Percentiles rank a stretch among this genome's conserved stretches.
These are phyloP conservation scores for Artomyces pyxidatus DNA, from an alignment of 768 basidiomycete genomes.

Conservation along the genomic window DNA sequence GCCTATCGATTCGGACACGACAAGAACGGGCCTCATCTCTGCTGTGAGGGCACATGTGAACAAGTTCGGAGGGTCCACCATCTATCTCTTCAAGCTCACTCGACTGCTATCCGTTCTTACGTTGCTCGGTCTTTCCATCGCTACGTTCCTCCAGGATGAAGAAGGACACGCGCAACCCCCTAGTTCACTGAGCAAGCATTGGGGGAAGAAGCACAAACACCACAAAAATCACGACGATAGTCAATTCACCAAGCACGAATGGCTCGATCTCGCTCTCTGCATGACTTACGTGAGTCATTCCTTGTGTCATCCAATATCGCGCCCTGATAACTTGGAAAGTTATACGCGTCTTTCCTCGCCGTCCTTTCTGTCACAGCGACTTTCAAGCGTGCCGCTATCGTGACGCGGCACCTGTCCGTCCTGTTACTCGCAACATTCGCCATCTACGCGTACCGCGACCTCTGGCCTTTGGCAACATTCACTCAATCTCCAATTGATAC, in stretches of 20 bases:
- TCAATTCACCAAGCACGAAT: slow-evolving; percentile 6
- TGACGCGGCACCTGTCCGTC: not conserved
- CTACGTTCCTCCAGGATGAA: slow-evolving; percentile 30
- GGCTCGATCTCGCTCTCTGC: slow-evolving; percentile 8
- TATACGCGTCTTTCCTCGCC: not conserved
- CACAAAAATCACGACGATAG: not conserved
- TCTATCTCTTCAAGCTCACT: slow-evolving; percentile 39
- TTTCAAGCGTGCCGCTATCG: not conserved
- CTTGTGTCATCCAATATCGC: too few species aligned
- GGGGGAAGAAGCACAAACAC: slow-evolving; percentile 22
- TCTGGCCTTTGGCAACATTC: not conserved
- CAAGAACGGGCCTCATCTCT: slow-evolving; percentile 5
- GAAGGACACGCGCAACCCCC: slow-evolving; percentile 8
- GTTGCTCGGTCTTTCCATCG: slow-evolving; percentile 44
- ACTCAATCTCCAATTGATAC: not conserved
- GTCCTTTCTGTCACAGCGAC: not conserved
- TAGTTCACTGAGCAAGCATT: slow-evolving; percentile 17
- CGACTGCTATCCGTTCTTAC: slow-evolving; percentile 37
- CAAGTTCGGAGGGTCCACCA: slow-evolving; percentile 36
- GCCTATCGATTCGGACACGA: not conserved
- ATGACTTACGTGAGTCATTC: not conserved
- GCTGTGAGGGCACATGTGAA: slow-evolving; percentile 26
- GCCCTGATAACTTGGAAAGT: not conserved
- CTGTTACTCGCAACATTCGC: not conserved
- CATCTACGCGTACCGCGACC: not conserved